Evolutionary conservation across 495 filamentous ascomycete species (phyloP), one percentile per base, ranked within the genome.

Genomic region (Podospora pseudoanserina): DNA sequence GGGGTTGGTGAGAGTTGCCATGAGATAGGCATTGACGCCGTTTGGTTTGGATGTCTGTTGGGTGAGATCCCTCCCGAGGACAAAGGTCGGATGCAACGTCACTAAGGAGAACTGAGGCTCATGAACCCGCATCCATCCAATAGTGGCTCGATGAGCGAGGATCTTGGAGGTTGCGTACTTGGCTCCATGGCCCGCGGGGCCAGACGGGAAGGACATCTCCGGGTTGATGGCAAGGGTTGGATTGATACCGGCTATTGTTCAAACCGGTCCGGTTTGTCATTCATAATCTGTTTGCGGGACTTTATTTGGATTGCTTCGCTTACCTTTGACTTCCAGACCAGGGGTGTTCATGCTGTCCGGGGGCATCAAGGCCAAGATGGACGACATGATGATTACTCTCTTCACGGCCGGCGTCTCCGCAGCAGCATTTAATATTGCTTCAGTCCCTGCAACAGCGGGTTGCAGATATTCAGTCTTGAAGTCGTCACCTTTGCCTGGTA

Each of bases 1-100:
- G 67, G 67, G 58, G 75, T 79, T 34, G 70, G 74, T 1, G 77
- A 81, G 28, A 56, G 76, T 20, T 76, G 75, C 28, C 23, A 68
- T 13, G 6, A 71, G n/a, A n/a, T 23, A 68, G 19, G 63, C 66
- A 19, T 68, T 71, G 53, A 65, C 39, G 2, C 63, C 63, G 44
- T 60, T 32, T 3, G 61, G 65, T 11, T 26, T 19, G 15, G 61
- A 13, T 2, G 65, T 26, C 11, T 49, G 63, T 23, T 71, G 69
- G 39, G 63, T 54, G 7, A 63, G 28, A 60, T 71, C 65, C 44
- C 57, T 54, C 0, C 69, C 69, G 5, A 68, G 57, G 2, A 71
- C 69, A 34, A 74, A 82, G 0, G 70, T 65, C 18, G 70, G 66
- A 54, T 78, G 60, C 13, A 77, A 18, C 1, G 73, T 68, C n/a